Base-by-base conservation (phyloP, 352 stramenopile genomes). In the Pythium biforme region DNA sequence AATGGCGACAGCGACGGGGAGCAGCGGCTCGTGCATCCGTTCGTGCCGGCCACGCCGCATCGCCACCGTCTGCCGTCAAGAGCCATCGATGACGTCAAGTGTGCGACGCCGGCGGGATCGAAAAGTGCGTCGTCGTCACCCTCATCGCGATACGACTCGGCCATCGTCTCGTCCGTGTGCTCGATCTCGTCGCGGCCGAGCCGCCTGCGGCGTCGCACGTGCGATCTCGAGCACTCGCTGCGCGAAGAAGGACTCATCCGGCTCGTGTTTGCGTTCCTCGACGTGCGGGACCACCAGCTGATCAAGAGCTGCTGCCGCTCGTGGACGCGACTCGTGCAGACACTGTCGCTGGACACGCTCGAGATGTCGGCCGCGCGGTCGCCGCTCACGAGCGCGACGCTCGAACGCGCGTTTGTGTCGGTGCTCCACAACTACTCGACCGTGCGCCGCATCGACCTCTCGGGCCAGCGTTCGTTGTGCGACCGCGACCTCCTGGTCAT, bases 401-500 rank as follows among this genome's bases (percentile, higher is more conserved):
- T 95, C 17, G 71, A 88, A 26, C 77, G 73, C 34, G 83, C 80
- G 45, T 86, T 89, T 49, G 69, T 71, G 45, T 78, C 80, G 0
- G 72, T 88, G 3, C 66, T 90, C 34, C 73, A 89, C 59, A 92
- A 68, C 60, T 95, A 95, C 66, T 75, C 64, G 29, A 73, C 70
- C 23, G 75, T 95, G 25, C 69, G 77, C 29, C 62, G 66, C 19
- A 68, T 95, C 25, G 73, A 93, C 55, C 68, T 95, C 11, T 88
- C 86, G 2, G 83, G 83, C 12, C 86, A 95, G 62, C 81, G 86
- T 6, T 75, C 74, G 3, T 67, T 93, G 26, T 67, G 59, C 14
- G 83, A 95, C 55, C 74, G 78, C 7, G 86, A 95, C 55, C 53
- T 95, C 57, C 76, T 95, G 34, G 81, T 95, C 23, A 69, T 95